Percentiles rank a stretch among this genome's conserved stretches.
Conservation (phyloP, 2,329 filamentous ascomycete genomes). For the Colletotrichum phormii region DNA sequence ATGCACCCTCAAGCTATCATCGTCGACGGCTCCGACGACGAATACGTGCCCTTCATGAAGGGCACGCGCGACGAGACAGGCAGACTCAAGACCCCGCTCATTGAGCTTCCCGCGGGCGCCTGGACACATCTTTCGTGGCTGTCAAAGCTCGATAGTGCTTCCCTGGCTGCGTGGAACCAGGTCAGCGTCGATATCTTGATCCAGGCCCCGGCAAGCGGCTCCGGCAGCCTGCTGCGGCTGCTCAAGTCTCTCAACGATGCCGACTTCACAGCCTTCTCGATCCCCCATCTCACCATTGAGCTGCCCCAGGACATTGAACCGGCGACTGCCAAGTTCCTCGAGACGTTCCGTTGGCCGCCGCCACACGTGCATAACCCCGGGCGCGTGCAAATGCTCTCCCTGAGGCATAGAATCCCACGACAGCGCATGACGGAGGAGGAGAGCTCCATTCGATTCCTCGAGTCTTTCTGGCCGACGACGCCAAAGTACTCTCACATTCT, state of each 20-base stretch:
- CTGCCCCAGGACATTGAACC: slow-evolving; percentile 78
- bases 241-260: slow-evolving; percentile 80
- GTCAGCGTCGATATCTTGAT: slow-evolving; percentile 85
- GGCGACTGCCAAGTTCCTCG: slow-evolving; percentile 71
- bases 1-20: slow-evolving; percentile 84
- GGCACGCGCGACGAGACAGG: slow-evolving; percentile 68
- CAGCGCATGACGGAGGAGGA: slow-evolving; percentile 73
- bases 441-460: slow-evolving; percentile 80
- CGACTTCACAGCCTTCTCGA: slow-evolving; percentile 77
- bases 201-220: slow-evolving; percentile 76
- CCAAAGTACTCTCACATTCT: slow-evolving; percentile 78
- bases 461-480: slow-evolving; percentile 86
- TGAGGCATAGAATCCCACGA: slow-evolving; percentile 79
- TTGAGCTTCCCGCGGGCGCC: slow-evolving; percentile 77
- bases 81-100: slow-evolving; percentile 68
- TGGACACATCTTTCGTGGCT: slow-evolving; percentile 80
- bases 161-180: slow-evolving; percentile 82
- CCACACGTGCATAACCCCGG: slow-evolving; percentile 45
- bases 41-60: slow-evolving; percentile 76
- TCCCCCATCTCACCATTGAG: slow-evolving; percentile 86
- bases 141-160: slow-evolving; percentile 77
- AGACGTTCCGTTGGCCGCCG: slow-evolving; percentile 76
- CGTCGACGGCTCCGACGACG: slow-evolving; percentile 73
- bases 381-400: slow-evolving; percentile 64
- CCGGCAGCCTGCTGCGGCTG: slow-evolving; percentile 80